These are phyloP conservation scores for Capillidium rhysosporum DNA, from an alignment of 371 early-diverging fungal species.

Conservation along the genomic window DNA sequence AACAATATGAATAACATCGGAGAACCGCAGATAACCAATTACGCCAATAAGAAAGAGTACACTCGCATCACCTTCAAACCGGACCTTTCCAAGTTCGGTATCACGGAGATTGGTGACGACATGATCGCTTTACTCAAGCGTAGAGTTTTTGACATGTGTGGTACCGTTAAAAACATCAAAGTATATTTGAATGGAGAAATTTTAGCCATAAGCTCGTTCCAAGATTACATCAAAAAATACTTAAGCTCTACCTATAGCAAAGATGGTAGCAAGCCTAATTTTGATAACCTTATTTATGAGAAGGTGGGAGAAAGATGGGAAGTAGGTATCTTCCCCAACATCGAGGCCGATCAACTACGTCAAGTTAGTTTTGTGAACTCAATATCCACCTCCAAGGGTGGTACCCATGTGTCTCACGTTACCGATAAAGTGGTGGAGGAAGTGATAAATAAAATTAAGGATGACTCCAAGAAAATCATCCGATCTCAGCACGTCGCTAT, in stretches of 20 bases:
- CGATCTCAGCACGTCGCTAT: slow-evolving; percentile 82
- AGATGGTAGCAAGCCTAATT: slow-evolving; percentile 14
- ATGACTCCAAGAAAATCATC: slow-evolving; percentile 58
- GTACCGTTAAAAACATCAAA: slow-evolving; percentile 68
- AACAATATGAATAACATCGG: slow-evolving; percentile 73
- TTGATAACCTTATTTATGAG: slow-evolving; percentile 7
- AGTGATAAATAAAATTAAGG: slow-evolving; percentile 53
- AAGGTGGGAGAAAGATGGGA: slow-evolving; percentile 82
- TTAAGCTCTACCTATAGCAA: slow-evolving; percentile 9
- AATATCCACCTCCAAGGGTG: slow-evolving; percentile 97
- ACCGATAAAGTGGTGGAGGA: slow-evolving; percentile 75
- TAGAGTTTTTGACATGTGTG: slow-evolving; percentile 97
- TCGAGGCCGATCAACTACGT: not conserved
- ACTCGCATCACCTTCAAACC: slow-evolving; percentile 95
- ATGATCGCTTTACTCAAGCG: slow-evolving; percentile 79
- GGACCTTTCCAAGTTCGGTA: slow-evolving; percentile 84
- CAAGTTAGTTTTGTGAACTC: slow-evolving; percentile 94
- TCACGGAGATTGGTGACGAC: slow-evolving; percentile 79
- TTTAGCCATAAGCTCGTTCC: slow-evolving; percentile 73
- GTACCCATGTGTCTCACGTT: slow-evolving; percentile 86
- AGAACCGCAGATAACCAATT: slow-evolving; percentile 48
- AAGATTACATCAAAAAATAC: slow-evolving; percentile 84
- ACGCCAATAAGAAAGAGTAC: slow-evolving; percentile 43
- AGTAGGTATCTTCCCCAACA: slow-evolving; percentile 57
- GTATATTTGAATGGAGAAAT: slow-evolving; percentile 83